Percentiles rank a stretch among this genome's conserved stretches.
Evolutionary conservation across 352 stramenopile genomes (phyloP).

Genomic region (Nothophytophthora sp.): DNA sequence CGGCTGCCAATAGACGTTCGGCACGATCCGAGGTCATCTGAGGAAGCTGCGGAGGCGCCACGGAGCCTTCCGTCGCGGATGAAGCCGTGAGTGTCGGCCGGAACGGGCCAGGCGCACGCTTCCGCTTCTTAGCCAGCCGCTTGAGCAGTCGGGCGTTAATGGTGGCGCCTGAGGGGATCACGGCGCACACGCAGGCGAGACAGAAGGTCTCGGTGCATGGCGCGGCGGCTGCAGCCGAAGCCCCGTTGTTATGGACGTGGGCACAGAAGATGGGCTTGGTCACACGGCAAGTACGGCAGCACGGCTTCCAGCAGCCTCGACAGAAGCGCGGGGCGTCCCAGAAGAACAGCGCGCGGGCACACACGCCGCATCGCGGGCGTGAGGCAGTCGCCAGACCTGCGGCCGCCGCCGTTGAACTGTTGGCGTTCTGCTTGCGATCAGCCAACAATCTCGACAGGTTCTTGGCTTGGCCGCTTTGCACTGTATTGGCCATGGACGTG

Average conservation of each 20-base stretch:
- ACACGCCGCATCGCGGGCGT: slow-evolving; percentile 51
- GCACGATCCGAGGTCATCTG: slow-evolving; percentile 12
- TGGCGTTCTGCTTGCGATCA: slow-evolving; percentile 15
- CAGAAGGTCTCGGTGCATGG: slow-evolving; percentile 81
- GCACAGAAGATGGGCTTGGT: slow-evolving; percentile 79
- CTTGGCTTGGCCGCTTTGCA: slow-evolving; percentile 73
- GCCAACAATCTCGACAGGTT: slow-evolving; percentile 64
- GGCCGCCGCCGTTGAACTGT: background rate
- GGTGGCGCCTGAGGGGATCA: slow-evolving; percentile 58
- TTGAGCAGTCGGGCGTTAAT: slow-evolving; percentile 71
- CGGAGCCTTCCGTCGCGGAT: slow-evolving; percentile 26
- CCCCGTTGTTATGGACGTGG: slow-evolving; percentile 43
- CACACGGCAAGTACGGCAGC: slow-evolving; percentile 64
- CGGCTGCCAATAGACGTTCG: slow-evolving; percentile 18
- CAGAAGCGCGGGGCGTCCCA: slow-evolving; percentile 64
- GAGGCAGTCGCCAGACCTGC: too few relatives aligned
- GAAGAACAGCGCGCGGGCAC: slow-evolving; percentile 59
- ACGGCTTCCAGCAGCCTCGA: slow-evolving; percentile 65
- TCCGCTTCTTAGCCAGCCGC: slow-evolving; percentile 65
- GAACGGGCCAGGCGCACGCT: slow-evolving; percentile 28
- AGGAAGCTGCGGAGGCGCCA: slow-evolving; percentile 13
- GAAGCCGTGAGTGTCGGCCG: slow-evolving; percentile 43
- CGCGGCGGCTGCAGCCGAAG: slow-evolving; percentile 12
- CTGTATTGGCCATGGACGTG: slow-evolving; percentile 59
- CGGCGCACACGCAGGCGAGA: slow-evolving; percentile 67